Percentiles rank a stretch among this genome's conserved stretches.
Conservation (phyloP, 306 rosid species). For the Cucumis hystrix region DNA sequence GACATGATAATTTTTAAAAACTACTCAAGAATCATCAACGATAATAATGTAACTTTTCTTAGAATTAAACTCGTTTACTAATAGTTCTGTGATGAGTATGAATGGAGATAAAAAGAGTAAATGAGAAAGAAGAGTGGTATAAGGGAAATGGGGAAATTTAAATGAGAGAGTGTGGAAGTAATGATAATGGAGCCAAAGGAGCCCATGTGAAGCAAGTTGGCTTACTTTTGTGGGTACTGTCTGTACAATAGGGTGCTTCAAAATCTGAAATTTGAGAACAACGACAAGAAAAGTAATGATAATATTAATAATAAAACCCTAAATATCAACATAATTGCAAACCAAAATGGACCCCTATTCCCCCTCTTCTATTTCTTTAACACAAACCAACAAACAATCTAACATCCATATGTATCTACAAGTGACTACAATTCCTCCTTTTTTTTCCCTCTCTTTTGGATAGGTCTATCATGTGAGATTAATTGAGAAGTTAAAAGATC, state of each 20-base stretch:
- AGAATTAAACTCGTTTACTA: background rate
- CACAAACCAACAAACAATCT: background rate
- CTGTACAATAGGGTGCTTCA: background rate
- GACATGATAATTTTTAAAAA: too few relatives aligned
- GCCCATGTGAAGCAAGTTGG: background rate
- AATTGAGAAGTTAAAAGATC: background rate
- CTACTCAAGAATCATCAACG: too few relatives aligned
- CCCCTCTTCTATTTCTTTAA: background rate
- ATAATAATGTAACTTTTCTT: too few relatives aligned
- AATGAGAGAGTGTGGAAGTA: background rate
- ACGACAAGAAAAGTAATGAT: too few relatives aligned
- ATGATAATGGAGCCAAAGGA: background rate
- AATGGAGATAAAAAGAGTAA: rapidly evolving
- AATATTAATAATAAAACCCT: background rate
- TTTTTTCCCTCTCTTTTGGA: too few relatives aligned
- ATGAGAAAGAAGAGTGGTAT: background rate
- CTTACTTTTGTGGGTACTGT: background rate
- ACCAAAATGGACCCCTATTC: background rate
- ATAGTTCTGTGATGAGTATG: too few relatives aligned
- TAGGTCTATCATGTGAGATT: background rate
- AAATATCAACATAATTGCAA: background rate
- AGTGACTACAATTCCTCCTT: too few relatives aligned
- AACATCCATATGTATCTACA: background rate
- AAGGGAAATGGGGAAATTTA: too few relatives aligned
- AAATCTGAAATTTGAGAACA: background rate